phyloP scores from a whole-genome alignment of 2,329 filamentous ascomycete genomes.

The Emergomyces orientalis region DNA sequence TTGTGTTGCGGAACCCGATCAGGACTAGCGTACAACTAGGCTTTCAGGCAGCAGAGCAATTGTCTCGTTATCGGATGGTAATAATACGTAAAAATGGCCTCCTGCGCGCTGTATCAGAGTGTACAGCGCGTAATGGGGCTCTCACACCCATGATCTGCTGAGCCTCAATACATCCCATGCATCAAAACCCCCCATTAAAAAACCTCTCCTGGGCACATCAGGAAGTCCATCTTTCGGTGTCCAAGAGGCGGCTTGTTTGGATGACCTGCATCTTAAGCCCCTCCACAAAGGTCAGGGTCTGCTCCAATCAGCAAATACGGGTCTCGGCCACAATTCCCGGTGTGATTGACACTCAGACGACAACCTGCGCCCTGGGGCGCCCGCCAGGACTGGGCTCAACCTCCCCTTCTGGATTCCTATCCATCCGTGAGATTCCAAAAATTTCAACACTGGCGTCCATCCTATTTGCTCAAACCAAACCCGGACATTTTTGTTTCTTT shows the following conservation, averaged over 20 bases:
- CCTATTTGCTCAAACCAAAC: slow-evolving; percentile 5
- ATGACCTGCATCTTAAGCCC: background rate
- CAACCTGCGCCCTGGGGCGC: background rate
- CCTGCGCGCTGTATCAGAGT: background rate
- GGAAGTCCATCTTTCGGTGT: too few species aligned
- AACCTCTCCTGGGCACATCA: background rate
- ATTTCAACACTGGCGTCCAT: background rate
- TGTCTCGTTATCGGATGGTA: background rate
- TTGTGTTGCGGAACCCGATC: background rate
- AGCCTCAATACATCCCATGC: background rate
- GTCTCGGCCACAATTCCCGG: background rate
- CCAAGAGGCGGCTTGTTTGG: too few species aligned
- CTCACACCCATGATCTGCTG: background rate
- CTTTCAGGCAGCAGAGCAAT: background rate
- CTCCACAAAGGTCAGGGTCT: background rate
- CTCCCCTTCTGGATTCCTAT: background rate
- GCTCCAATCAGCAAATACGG: background rate
- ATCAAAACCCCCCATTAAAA: background rate
- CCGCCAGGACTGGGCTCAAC: too few species aligned
- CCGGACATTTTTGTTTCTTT: background rate
- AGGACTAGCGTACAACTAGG: background rate
- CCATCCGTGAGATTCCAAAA: background rate
- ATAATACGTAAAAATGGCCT: background rate
- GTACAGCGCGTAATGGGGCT: background rate
- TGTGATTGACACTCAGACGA: background rate